These are phyloP conservation scores for Globisporangium orthogonon DNA, from an alignment of 352 stramenopile genomes.

Conservation along the genomic window DNA sequence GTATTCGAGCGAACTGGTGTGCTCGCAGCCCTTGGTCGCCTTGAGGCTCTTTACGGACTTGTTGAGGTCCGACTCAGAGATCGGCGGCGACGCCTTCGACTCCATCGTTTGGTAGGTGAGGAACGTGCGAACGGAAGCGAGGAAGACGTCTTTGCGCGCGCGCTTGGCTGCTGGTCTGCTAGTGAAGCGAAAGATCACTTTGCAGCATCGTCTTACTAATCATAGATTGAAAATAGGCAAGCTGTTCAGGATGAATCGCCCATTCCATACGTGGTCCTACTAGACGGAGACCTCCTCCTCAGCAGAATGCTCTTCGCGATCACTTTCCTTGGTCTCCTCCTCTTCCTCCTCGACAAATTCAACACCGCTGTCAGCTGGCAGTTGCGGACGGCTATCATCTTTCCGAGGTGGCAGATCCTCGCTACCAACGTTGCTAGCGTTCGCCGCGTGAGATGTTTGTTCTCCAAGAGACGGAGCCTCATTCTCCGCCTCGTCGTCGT, in stretches of 20 bases:
- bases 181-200: background rate
- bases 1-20: conserved; percentile 69
- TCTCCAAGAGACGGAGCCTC: background rate
- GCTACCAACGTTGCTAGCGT: conserved; percentile 10
- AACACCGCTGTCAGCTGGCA: background rate
- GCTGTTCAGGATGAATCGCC: too few species aligned
- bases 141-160: background rate
- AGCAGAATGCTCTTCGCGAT: conserved; percentile 1
- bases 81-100: conserved; percentile 27
- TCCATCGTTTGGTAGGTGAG: conserved; percentile 31
- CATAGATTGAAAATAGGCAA: too few species aligned
- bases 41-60: conserved; percentile 61
- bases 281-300: background rate
- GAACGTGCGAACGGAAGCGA: background rate
- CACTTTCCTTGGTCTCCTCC: conserved; percentile 16
- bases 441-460: too few species aligned
- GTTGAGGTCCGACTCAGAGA: conserved; percentile 47
- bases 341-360: conserved; percentile 18
- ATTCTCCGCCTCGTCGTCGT: conserved; percentile 12
- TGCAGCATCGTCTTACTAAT: too few species aligned
- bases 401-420: background rate
- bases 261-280: background rate
- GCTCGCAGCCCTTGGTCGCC: conserved; percentile 53
- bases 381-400: conserved; percentile 1
- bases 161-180: background rate